phyloP scores from a whole-genome alignment of 1,284 basidiomycete species.

The Schizophyllum amplum region DNA sequence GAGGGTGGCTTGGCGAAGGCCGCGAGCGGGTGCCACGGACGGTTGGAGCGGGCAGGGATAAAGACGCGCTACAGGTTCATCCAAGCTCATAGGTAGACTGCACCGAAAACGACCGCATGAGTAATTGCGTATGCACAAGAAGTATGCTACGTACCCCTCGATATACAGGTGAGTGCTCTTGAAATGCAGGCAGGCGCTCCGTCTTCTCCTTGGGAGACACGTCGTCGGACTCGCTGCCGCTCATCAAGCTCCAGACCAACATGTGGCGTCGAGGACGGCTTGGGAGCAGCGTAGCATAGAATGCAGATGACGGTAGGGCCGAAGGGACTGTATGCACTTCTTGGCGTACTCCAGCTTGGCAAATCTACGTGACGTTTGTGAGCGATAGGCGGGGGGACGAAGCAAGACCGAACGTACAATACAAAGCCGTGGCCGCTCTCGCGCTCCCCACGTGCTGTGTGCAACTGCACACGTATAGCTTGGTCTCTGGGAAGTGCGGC shows the following conservation, averaged over 20 bases:
- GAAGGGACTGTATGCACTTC: conserved; percentile 56
- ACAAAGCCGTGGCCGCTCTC: conserved; percentile 76
- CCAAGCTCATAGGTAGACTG: conserved; percentile 46
- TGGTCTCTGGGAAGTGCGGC: conserved; percentile 54
- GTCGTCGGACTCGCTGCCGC: conserved; percentile 22
- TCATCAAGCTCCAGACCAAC: conserved; percentile 20
- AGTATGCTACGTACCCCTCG: conserved; percentile 42
- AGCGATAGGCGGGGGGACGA: conserved; percentile 7
- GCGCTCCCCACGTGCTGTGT: conserved; percentile 54
- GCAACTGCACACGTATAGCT: conserved; percentile 55
- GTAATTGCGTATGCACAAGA: conserved; percentile 2
- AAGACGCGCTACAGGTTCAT: conserved; percentile 36
- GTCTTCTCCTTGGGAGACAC: conserved; percentile 62
- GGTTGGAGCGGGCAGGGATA: too few species aligned
- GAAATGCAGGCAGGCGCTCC: conserved; percentile 56
- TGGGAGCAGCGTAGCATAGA: conserved; percentile 50
- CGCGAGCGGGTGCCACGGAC: too few species aligned
- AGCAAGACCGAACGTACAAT: conserved; percentile 42
- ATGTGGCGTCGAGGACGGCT: background rate
- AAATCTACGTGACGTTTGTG: conserved; percentile 36
- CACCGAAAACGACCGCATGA: background rate
- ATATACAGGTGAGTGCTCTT: conserved; percentile 67
- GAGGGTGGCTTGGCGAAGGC: too few species aligned
- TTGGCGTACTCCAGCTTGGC: conserved; percentile 54
- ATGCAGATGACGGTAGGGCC: conserved; percentile 63